Conservation (phyloP, 768 basidiomycete species). For the Pleurotus tuber-regium region DNA sequence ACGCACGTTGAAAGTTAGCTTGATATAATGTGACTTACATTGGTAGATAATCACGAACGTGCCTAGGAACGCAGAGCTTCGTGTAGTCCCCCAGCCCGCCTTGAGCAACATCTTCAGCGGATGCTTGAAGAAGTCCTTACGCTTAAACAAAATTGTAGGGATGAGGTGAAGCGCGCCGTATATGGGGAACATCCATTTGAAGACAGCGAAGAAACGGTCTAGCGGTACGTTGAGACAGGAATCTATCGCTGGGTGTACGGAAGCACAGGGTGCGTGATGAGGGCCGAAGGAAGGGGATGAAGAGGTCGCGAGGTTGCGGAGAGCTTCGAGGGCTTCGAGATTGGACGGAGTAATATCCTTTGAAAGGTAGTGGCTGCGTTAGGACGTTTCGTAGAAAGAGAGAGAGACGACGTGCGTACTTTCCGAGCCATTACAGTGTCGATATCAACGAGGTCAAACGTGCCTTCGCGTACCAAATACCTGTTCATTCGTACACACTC, state of each 20-base stretch:
- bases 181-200: conserved; percentile 78
- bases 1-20: too few relatives aligned
- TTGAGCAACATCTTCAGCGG: conserved; percentile 65
- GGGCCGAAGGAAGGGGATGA: conserved; percentile 45
- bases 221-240: conserved; percentile 58
- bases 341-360: conserved; percentile 58
- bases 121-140: conserved; percentile 58
- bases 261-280: conserved; percentile 59
- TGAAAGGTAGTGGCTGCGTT: background rate
- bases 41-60: conserved; percentile 83
- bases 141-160: conserved; percentile 81
- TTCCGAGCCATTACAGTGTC: conserved; percentile 48
- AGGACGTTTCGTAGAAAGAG: background rate
- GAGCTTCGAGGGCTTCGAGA: conserved; percentile 40
- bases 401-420: conserved; percentile 31
- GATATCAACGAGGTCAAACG: conserved; percentile 54
- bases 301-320: conserved; percentile 32
- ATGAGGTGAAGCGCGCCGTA: conserved; percentile 92
- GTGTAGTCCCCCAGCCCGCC: conserved; percentile 66
- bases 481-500: conserved; percentile 61
- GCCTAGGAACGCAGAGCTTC: conserved; percentile 87
- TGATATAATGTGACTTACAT: conserved; percentile 40
- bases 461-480: conserved; percentile 55
- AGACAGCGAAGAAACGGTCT: conserved; percentile 78
- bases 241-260: conserved; percentile 73